A percentile compares a stretch with the other conserved stretches of the same genome.
These are phyloP conservation scores for Cubamyces lactineus DNA, from an alignment of 768 basidiomycete genomes.

Conservation along the genomic window DNA sequence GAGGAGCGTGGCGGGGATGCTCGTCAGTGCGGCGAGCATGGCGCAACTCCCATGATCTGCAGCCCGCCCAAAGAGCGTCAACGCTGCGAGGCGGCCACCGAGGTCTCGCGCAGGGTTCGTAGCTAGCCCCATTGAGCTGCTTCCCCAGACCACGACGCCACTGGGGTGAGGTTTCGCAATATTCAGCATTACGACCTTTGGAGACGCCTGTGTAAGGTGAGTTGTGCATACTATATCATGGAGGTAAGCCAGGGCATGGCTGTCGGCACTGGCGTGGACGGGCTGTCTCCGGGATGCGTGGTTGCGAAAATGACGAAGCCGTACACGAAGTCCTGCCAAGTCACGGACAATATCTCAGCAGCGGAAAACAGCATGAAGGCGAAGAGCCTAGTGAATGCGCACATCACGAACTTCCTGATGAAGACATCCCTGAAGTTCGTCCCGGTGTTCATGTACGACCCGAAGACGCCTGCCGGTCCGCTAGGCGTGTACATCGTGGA, in stretches of 20 bases:
- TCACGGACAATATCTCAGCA: neutral
- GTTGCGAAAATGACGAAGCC: conserved; percentile 54
- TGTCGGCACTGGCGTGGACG: conserved; percentile 58
- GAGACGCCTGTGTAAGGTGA: neutral
- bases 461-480: conserved; percentile 51
- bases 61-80: conserved; percentile 63
- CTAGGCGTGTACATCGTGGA: conserved; percentile 34
- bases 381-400: conserved; percentile 38
- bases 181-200: neutral
- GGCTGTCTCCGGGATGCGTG: conserved; percentile 60
- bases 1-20: conserved; percentile 64
- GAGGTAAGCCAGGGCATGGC: conserved; percentile 55
- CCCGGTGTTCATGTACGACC: conserved; percentile 49
- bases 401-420: conserved; percentile 56
- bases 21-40: conserved; percentile 65
- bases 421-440: conserved; percentile 49
- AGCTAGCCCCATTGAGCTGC: conserved; percentile 53
- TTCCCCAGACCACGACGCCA: conserved; percentile 63
- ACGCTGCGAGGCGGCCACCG: conserved; percentile 60
- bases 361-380: no score
- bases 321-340: conserved; percentile 44
- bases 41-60: conserved; percentile 61
- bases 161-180: conserved; percentile 33
- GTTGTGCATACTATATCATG: conserved; percentile 57
- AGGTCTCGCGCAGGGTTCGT: conserved; percentile 72